Percentiles rank a stretch among this genome's conserved stretches.
Conservation (phyloP, 495 filamentous ascomycete genomes). For the Penicillium atrosanguineum region DNA sequence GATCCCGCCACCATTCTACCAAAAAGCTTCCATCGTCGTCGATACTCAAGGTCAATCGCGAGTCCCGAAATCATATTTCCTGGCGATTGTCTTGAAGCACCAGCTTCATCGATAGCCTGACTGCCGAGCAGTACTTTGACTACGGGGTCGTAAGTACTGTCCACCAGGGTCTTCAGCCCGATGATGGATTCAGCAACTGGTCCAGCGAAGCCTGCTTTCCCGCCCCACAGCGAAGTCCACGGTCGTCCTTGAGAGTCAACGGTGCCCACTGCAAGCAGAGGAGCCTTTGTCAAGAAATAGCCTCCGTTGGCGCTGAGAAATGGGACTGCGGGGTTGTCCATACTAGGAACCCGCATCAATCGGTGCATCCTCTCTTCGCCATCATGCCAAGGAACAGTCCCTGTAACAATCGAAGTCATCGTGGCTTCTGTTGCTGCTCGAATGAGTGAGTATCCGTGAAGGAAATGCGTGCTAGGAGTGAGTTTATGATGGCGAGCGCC, state of each 20-base stretch:
- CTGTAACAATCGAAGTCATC: conserved; percentile 33
- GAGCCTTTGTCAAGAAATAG: conserved; percentile 53
- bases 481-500: neutral
- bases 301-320: conserved; percentile 51
- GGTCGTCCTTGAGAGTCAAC: neutral
- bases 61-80: conserved; percentile 57
- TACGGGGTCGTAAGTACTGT: neutral
- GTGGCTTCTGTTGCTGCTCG: neutral
- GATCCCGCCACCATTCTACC: conserved; percentile 62
- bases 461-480: neutral
- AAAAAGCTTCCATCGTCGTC: conserved; percentile 65
- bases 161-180: neutral
- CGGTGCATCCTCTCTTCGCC: conserved; percentile 52
- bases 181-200: neutral
- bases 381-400: conserved; percentile 44
- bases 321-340: conserved; percentile 60
- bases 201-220: neutral
- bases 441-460: neutral
- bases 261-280: conserved; percentile 43
- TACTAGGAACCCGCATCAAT: conserved; percentile 42
- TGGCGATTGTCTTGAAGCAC: neutral
- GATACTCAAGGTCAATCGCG: conserved; percentile 62
- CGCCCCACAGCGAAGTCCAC: neutral
- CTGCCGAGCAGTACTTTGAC: neutral
- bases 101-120: neutral